Percentiles rank a stretch among this genome's conserved stretches.
phyloP scores from a whole-genome alignment of 2,329 filamentous ascomycete genomes.

The Pseudocercospora eumusae region DNA sequence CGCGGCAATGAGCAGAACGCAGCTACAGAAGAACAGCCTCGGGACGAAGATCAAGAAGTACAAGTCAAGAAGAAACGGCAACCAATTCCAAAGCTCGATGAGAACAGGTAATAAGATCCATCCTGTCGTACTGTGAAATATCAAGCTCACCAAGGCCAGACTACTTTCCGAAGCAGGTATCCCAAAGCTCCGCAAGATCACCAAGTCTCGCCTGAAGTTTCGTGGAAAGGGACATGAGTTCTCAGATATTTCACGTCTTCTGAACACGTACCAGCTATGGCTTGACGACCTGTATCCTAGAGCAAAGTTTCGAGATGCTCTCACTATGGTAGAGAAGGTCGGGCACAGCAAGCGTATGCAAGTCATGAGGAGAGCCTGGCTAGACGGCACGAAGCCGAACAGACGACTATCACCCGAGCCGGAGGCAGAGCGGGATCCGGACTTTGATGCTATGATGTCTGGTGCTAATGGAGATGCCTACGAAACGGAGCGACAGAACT shows the following conservation, averaged over 20 bases:
- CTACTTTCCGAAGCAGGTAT: conserved; percentile 83
- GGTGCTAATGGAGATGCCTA: conserved; percentile 21
- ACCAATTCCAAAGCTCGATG: conserved; percentile 84
- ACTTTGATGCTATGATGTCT: conserved; percentile 18
- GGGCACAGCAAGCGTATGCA: conserved; percentile 82
- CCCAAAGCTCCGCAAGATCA: conserved; percentile 72
- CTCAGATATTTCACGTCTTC: conserved; percentile 74
- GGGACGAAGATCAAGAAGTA: conserved; percentile 82
- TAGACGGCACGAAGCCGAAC: conserved; percentile 69
- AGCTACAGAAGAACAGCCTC: conserved; percentile 41
- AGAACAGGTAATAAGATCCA: conserved; percentile 62
- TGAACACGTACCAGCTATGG: conserved; percentile 95
- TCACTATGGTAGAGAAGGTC: conserved; percentile 87
- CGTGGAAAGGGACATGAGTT: conserved; percentile 98
- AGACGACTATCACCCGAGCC: conserved; percentile 22
- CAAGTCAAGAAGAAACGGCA: conserved; percentile 74
- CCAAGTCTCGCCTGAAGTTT: conserved; percentile 70
- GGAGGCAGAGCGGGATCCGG: not conserved
- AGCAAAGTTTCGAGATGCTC: conserved; percentile 86
- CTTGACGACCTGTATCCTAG: conserved; percentile 94
- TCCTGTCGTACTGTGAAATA: not conserved
- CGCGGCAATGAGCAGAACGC: conserved; percentile 51
- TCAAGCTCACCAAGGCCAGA: conserved; percentile 47
- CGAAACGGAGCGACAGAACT: conserved; percentile 10
- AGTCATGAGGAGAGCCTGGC: conserved; percentile 76